Conservation (phyloP, 495 filamentous ascomycete genomes). For the Wilcoxina mikolae region DNA sequence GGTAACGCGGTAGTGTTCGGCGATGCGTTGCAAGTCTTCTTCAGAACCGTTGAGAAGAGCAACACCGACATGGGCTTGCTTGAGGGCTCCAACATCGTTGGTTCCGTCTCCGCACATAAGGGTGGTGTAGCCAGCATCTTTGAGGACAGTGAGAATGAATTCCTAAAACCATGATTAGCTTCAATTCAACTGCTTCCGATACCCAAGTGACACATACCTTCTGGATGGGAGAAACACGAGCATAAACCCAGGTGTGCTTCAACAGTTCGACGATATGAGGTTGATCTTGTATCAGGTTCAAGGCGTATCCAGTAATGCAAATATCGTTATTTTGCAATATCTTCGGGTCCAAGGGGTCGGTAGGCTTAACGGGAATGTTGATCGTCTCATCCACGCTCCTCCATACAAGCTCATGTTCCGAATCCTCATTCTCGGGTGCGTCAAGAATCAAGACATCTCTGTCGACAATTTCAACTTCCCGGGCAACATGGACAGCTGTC, state of each 20-base stretch:
- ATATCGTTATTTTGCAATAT: conserved; percentile 82
- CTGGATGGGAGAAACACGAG: conserved; percentile 92
- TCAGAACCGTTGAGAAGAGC: conserved; percentile 89
- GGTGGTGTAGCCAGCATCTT: conserved; percentile 92
- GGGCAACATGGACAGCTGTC: conserved; percentile 89
- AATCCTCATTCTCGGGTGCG: conserved; percentile 77
- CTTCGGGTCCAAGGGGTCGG: conserved; percentile 59
- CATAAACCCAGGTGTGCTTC: conserved; percentile 92
- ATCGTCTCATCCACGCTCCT: conserved; percentile 84
- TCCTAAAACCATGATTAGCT: conserved; percentile 39
- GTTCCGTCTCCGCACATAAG: conserved; percentile 98
- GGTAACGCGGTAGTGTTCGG: conserved; percentile 78
- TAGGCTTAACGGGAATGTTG: conserved; percentile 75
- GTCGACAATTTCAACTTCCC: conserved; percentile 94
- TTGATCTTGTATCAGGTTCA: conserved; percentile 77
- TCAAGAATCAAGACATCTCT: conserved; percentile 90
- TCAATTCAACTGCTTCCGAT: neutral
- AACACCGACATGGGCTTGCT: conserved; percentile 95
- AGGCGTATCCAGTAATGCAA: conserved; percentile 88
- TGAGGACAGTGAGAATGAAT: conserved; percentile 75
- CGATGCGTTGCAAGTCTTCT: conserved; percentile 78
- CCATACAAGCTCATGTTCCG: conserved; percentile 77
- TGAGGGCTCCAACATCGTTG: conserved; percentile 94
- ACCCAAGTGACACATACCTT: conserved; percentile 41
- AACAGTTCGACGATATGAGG: conserved; percentile 56